phyloP scores from a whole-genome alignment of 1,284 basidiomycete species.

The Ceratobasidium sp. region DNA sequence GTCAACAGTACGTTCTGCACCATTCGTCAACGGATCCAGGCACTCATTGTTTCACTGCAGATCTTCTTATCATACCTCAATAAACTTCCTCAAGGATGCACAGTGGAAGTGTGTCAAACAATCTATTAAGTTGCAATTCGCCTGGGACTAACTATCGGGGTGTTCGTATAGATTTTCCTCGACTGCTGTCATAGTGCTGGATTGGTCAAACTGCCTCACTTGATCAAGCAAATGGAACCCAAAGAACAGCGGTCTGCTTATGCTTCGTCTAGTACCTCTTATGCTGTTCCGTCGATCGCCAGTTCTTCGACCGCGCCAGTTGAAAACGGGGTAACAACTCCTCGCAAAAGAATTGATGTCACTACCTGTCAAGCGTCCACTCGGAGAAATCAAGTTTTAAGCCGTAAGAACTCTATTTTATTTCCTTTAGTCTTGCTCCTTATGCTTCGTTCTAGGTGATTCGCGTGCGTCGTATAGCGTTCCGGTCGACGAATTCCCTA shows the following conservation, averaged over 20 bases:
- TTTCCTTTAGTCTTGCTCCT: too few relatives aligned
- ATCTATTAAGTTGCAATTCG: too few relatives aligned
- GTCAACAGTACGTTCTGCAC: conserved; percentile 19
- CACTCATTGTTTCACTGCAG: not conserved
- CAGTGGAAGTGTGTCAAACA: conserved; percentile 17
- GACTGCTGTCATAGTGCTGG: conserved; percentile 42
- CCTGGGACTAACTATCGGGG: too few relatives aligned
- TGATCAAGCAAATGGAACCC: conserved; percentile 19
- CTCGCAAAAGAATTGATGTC: too few relatives aligned
- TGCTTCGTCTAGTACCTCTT: not conserved
- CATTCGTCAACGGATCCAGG: not conserved
- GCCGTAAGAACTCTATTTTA: too few relatives aligned
- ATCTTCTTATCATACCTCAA: conserved; percentile 28
- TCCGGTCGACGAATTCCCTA: too few relatives aligned
- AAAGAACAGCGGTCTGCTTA: not conserved
- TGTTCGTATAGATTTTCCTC: conserved; percentile 11
- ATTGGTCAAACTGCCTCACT: conserved; percentile 13
- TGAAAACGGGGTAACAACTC: too few relatives aligned
- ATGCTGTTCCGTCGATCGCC: not conserved
- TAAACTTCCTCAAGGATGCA: conserved; percentile 30
- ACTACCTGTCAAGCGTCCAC: too few relatives aligned
- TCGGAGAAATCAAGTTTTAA: too few relatives aligned
- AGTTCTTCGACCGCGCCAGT: too few relatives aligned
- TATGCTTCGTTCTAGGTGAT: too few relatives aligned
- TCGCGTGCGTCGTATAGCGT: too few relatives aligned